phyloP scores from a whole-genome alignment of 257 asterid species.

The Fraxinus quadrangulata region DNA sequence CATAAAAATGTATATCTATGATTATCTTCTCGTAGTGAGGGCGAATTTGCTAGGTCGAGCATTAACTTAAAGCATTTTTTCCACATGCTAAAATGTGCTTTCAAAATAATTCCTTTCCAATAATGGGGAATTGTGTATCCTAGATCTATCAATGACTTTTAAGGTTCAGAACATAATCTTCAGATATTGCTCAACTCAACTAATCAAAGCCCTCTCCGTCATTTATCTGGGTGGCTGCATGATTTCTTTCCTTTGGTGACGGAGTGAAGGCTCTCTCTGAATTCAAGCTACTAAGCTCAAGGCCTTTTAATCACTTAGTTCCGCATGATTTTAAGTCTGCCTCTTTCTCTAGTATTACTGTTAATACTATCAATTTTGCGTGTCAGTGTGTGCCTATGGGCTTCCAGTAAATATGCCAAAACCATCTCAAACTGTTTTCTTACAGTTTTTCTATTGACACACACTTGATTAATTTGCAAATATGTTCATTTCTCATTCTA shows the following conservation, averaged over 20 bases:
- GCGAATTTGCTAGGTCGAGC: background rate
- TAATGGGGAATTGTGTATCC: background rate
- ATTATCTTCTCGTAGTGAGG: background rate
- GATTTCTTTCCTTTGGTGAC: background rate
- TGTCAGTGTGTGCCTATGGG: background rate
- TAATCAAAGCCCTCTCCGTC: background rate
- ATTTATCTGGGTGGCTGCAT: background rate
- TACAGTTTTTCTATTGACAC: too few species aligned
- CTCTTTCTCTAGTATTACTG: background rate
- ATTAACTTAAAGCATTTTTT: conserved; percentile 4
- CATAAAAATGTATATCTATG: background rate
- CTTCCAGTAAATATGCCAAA: background rate
- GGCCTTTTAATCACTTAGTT: background rate
- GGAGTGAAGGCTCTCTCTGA: background rate
- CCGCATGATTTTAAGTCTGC: background rate
- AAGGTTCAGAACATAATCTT: background rate
- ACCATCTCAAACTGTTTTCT: background rate
- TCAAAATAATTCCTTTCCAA: background rate
- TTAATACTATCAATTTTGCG: background rate
- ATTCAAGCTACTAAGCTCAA: background rate
- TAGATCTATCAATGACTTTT: background rate
- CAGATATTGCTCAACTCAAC: background rate
- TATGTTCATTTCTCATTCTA: background rate
- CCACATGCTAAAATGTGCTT: background rate
- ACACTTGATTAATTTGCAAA: background rate